Base-by-base conservation (phyloP, 306 rosid genomes). In the Ziziphus jujuba region DNA sequence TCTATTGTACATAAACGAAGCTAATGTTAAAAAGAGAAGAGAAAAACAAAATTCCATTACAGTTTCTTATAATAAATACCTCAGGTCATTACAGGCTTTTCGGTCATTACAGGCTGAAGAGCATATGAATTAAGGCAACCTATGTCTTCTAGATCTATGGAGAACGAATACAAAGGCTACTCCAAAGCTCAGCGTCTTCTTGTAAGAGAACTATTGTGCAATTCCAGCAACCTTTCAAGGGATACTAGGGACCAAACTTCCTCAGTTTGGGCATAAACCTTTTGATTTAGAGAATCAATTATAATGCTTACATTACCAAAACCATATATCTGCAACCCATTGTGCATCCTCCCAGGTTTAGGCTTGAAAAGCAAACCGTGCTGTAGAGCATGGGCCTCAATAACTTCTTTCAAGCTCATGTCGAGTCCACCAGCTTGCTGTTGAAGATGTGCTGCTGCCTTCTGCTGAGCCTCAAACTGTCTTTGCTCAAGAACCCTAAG, bases 391-490 rank as follows among this genome's bases (percentile, higher is more conserved):
- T 81, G 86, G 17, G 92, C 86, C 80, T 91, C 92, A 7, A 87
- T 79, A 71, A 84, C 91, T 74, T 91, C 98, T 72, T 87, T 85
- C 89, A 91, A 73, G 81, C 89, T 91, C 93, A 89, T 63, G 72
- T 89, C 97, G 66, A 70, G 76, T 17, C 79, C 71, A 53, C 79
- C 79, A 49, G 77, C 79, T 71, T 87, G 84, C 58, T 87, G 86
- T 66, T 84, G 88, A 75, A 81, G 80, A 72, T 78, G 82, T 17
- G 89, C 86, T 45, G 88, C 82, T 38, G 89, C 87, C 79, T 86
- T 92, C 77, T 92, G 95, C 76, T 84, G 97, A 72, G 96, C 95
- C 76, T 90, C 98, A 81, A 87, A 90, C 68, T 90, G 91, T 69
- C 98, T 84, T 75, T 86, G 95, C 85, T 90, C 99, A 67, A 78